Evolutionary conservation across 495 filamentous ascomycete species (phyloP), one percentile per base, ranked within the genome.

Genomic region (Xeromyces bisporus): DNA sequence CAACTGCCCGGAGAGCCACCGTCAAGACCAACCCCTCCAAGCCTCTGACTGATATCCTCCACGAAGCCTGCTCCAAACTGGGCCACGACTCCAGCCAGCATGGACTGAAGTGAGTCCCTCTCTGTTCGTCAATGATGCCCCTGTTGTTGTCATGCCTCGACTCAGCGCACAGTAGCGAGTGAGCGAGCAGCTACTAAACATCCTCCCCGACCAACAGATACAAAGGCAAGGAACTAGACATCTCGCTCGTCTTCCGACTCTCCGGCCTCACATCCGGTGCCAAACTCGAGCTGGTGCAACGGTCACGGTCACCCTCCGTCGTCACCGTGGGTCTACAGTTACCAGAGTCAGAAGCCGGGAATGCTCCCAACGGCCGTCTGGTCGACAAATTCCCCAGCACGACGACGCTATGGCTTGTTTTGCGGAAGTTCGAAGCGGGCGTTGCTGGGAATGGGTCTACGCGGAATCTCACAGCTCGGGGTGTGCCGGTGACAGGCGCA

Each of bases 271-370:
- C 64, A 4, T 69, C 82, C 10, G 89, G 89, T 17, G 86, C 89
- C 15, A 93, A 91, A 41, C 67, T 97, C 13, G 85, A 97, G 41
- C 77, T 96, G 28, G 75, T 93, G n/a, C 71, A 77, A 37, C 66
- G 72, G 32, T 87, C 83, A 17, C 76, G 72, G 28, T 84, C 82
- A 0, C 77, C 86, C 2, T 74, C 82, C 7, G 74, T 80, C 18
- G 74, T 97, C 32, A 80, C 75, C 14, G 75, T 96, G 14, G 84
- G 80, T 3, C 62, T 97, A 12, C 81, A 92, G 45, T 60, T 92
- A 8, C 77, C 78, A 15, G 63, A 73, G 15, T 65, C 66, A 3
- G 80, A 80, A 46, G 67, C 67, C 3, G 60, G 53, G 9, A 58
- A 59, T 29, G 56, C 56, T 7, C 60, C 60, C 7, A 73, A 64